phyloP scores from a whole-genome alignment of 768 basidiomycete genomes.

The Russula olivacea region DNA sequence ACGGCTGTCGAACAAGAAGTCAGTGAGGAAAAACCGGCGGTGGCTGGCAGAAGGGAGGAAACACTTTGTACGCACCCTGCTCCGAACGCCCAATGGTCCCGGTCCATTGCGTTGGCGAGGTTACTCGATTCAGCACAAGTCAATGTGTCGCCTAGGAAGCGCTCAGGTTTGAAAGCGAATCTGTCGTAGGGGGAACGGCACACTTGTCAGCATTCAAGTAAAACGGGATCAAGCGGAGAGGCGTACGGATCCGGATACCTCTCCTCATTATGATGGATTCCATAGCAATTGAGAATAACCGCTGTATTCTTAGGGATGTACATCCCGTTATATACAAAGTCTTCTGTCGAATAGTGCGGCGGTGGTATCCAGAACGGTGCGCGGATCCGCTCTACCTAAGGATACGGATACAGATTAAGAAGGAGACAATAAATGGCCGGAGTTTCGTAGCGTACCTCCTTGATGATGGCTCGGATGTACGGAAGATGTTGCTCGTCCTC shows the following conservation, averaged over 20 bases:
- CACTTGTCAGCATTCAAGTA: background rate
- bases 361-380: constrained; percentile 31
- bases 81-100: constrained; percentile 49
- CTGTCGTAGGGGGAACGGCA: constrained; percentile 9
- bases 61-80: constrained; percentile 35
- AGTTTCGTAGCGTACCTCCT: constrained; percentile 25
- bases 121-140: constrained; percentile 43
- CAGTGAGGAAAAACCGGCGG: background rate
- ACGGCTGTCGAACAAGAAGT: constrained; percentile 22
- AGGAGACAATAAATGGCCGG: background rate
- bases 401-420: background rate
- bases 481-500: constrained; percentile 29
- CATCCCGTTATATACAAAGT: constrained; percentile 31
- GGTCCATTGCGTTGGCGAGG: constrained; percentile 28
- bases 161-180: constrained; percentile 38
- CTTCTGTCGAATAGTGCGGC: constrained; percentile 31
- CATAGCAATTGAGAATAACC: constrained; percentile 29
- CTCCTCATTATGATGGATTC: constrained; percentile 29
- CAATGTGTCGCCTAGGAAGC: constrained; percentile 38
- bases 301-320: constrained; percentile 31
- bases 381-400: constrained; percentile 27
- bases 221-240: background rate
- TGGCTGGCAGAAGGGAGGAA: background rate
- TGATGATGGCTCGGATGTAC: constrained; percentile 30
- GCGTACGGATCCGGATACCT: constrained; percentile 38